A percentile compares a stretch with the other conserved stretches of the same genome.
phyloP scores from a whole-genome alignment of 2,329 filamentous ascomycete species.

The Stagonosporopsis chrysanthemi region DNA sequence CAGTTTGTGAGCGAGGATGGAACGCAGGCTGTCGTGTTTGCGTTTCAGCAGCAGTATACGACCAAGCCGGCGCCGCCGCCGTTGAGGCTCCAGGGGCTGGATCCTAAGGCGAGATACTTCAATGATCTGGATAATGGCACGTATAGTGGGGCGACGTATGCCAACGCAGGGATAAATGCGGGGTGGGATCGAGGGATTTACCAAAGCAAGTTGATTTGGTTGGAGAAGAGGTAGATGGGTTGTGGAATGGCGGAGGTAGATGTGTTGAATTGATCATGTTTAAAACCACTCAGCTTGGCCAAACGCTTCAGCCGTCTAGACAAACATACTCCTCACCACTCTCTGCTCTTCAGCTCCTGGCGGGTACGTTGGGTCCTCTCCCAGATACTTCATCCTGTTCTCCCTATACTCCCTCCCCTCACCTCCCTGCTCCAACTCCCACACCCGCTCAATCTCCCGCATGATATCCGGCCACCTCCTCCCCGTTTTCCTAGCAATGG shows the following conservation, averaged over 20 bases:
- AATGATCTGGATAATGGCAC: constrained; percentile 60
- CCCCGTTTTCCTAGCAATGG: constrained; percentile 10
- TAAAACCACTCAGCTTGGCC: too few species aligned
- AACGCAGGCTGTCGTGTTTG: constrained; percentile 62
- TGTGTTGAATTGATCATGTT: neutral
- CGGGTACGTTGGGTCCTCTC: neutral
- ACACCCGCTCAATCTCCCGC: constrained; percentile 24
- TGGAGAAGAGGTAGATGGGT: constrained; percentile 52
- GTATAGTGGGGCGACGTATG: constrained; percentile 66
- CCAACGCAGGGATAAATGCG: constrained; percentile 68
- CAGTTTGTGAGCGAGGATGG: constrained; percentile 65
- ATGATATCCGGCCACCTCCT: constrained; percentile 20
- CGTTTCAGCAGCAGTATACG: constrained; percentile 64
- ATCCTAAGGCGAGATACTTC: constrained; percentile 60
- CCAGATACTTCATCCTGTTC: neutral
- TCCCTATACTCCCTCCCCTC: neutral
- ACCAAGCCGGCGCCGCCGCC: constrained; percentile 63
- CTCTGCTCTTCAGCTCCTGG: neutral
- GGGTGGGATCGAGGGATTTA: constrained; percentile 60
- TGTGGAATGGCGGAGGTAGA: neutral
- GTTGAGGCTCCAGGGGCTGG: constrained; percentile 64
- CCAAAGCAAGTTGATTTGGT: constrained; percentile 63
- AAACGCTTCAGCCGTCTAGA: neutral
- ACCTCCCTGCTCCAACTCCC: constrained; percentile 22
- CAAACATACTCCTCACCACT: constrained; percentile 18